Percentiles rank a stretch among this genome's conserved stretches.
These are phyloP conservation scores for Apiotrichum sp. DNA, from an alignment of 1,284 basidiomycete species.

Conservation along the genomic window DNA sequence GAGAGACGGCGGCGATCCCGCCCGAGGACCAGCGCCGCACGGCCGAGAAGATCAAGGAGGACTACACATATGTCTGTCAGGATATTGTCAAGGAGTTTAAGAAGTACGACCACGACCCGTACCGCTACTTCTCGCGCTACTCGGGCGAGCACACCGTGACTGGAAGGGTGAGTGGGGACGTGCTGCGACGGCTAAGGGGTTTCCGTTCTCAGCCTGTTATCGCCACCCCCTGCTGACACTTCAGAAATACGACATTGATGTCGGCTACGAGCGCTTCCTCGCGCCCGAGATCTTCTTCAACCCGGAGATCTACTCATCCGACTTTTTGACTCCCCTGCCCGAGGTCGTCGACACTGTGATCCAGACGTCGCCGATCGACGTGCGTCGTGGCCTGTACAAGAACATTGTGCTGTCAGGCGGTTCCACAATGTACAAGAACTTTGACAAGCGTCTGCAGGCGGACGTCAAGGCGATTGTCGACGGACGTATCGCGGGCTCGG, in stretches of 20 bases:
- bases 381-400: slow-evolving; percentile 90
- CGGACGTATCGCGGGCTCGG: slow-evolving; percentile 73
- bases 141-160: slow-evolving; percentile 92
- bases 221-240: neutral
- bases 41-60: slow-evolving; percentile 94
- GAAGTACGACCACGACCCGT: slow-evolving; percentile 94
- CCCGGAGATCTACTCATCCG: slow-evolving; percentile 95
- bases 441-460: slow-evolving; percentile 88
- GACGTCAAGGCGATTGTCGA: slow-evolving; percentile 94
- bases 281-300: slow-evolving; percentile 99
- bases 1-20: slow-evolving; percentile 81
- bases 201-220: neutral
- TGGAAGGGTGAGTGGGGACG: slow-evolving; percentile 60
- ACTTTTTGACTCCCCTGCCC: slow-evolving; percentile 95
- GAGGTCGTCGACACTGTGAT: slow-evolving; percentile 96
- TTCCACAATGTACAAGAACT: slow-evolving; percentile 98
- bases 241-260: slow-evolving; percentile 83
- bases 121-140: slow-evolving; percentile 92
- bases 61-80: slow-evolving; percentile 97
- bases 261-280: slow-evolving; percentile 98
- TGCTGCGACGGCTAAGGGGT: neutral
- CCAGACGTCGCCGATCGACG: slow-evolving; percentile 92
- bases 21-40: slow-evolving; percentile 94
- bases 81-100: slow-evolving; percentile 99
- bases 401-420: slow-evolving; percentile 93